Evolutionary conservation across 2,329 filamentous ascomycete species (phyloP).

Genomic region (Neonectria ditissima): DNA sequence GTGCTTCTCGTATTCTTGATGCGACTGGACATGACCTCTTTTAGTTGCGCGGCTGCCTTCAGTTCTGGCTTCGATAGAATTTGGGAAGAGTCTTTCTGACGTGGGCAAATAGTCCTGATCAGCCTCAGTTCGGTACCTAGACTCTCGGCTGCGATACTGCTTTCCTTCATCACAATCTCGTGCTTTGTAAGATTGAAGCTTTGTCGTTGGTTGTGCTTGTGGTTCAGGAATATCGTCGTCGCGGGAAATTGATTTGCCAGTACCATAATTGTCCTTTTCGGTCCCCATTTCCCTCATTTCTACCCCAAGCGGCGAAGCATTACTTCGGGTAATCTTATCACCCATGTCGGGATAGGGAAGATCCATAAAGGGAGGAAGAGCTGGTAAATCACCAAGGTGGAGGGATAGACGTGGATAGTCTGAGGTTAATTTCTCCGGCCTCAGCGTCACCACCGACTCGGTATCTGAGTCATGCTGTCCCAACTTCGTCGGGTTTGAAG

Average conservation of each 20-base stretch:
- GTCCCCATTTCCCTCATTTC: neutral
- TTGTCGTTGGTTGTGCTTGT: neutral
- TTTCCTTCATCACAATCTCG: neutral
- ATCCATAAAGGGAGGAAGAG: conserved; percentile 44
- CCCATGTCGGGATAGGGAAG: conserved; percentile 22
- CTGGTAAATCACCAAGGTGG: conserved; percentile 44
- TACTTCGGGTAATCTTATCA: neutral
- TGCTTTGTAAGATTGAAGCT: neutral
- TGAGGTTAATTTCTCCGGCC: conserved; percentile 11
- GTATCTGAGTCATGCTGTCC: conserved; percentile 33
- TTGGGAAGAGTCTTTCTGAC: neutral
- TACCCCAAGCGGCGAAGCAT: neutral
- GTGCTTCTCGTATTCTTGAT: neutral
- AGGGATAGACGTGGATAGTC: conserved; percentile 49
- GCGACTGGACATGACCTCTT: neutral
- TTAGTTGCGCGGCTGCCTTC: neutral
- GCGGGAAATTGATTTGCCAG: too few relatives aligned
- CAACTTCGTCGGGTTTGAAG: neutral
- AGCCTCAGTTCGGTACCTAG: neutral
- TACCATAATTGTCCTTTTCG: neutral
- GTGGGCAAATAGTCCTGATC: neutral
- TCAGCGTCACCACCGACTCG: conserved; percentile 37
- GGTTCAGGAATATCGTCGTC: neutral
- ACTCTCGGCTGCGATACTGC: neutral
- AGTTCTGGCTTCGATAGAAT: neutral